These are phyloP conservation scores for Suillus bovinus DNA, from an alignment of 768 basidiomycete genomes.

Conservation along the genomic window DNA sequence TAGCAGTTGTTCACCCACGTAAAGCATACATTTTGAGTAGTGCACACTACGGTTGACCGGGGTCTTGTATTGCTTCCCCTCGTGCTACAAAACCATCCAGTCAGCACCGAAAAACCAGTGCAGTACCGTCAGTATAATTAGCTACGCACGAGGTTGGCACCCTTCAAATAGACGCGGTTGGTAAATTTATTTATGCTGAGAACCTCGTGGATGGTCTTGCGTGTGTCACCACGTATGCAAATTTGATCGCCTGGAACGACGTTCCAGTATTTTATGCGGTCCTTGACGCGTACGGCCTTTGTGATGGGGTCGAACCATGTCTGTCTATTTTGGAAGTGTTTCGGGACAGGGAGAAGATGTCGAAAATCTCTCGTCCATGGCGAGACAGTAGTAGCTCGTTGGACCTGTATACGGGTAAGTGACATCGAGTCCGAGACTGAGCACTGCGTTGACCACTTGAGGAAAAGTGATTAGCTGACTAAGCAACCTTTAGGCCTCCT, in stretches of 20 bases:
- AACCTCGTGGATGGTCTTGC: constrained; percentile 65
- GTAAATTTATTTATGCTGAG: constrained; percentile 70
- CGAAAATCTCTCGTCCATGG: constrained; percentile 68
- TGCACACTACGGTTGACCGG: constrained; percentile 46
- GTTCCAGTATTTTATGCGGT: constrained; percentile 86
- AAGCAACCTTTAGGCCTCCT: no score
- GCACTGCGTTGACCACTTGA: background rate
- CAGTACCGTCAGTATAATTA: constrained; percentile 1
- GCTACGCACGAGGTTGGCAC: constrained; percentile 33
- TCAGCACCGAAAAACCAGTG: constrained; percentile 2
- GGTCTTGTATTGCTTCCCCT: constrained; percentile 22
- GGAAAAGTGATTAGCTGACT: constrained; percentile 5
- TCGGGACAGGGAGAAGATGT: constrained; percentile 64
- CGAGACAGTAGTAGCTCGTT: constrained; percentile 48
- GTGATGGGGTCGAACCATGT: constrained; percentile 41
- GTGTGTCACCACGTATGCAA: constrained; percentile 64
- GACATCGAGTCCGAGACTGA: constrained; percentile 23
- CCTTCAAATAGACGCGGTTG: constrained; percentile 64
- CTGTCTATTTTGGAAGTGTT: constrained; percentile 47
- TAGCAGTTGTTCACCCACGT: constrained; percentile 65
- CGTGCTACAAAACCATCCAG: constrained; percentile 13
- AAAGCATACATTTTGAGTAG: constrained; percentile 82
- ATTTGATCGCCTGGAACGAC: constrained; percentile 84
- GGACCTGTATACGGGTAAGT: constrained; percentile 37
- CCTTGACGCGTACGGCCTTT: constrained; percentile 60